Base-by-base conservation (phyloP, 345 rosid genomes). In the Durio zibethinus region DNA sequence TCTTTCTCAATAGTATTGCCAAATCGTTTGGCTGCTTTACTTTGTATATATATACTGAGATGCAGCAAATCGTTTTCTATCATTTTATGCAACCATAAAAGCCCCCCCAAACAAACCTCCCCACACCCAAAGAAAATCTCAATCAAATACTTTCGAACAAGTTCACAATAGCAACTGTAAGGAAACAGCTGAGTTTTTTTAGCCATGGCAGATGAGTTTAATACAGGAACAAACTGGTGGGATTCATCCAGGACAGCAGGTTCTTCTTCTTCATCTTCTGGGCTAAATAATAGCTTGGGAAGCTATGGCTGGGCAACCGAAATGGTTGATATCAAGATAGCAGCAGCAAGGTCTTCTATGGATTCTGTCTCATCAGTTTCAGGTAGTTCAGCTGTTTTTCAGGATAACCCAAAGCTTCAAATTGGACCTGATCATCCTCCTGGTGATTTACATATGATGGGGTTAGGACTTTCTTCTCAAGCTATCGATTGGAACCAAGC, bases 401-500 rank as follows among this genome's bases (percentile, higher is more conserved):
- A 85, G 67, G 90, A 87, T 76, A 79, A 80, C 72, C 83, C 77
- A 74, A 84, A 85, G 75, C 86, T 84, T 69, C 90, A 88, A 35
- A 25, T 81, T 61, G 81, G 59, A 72, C 80, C 77, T 43, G 62
- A 59, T 27, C 59, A 80, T 70, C 76, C 80, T 2, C 81, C 84
- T 54, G 77, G 80, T 36, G 90, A 85, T 38, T 85, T 89, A 62
- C 93, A 93, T 27, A 87, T 93, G 93, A 96, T 96, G 93, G 92
- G 91, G 42, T 77, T 96, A 81, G 97, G 94, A 54, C 93, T 96
- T 63, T 89, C 99, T 72, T 90, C 97, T 2, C 99, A 85, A 47
- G 82, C 90, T 87, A 80, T 91, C 81, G 97, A 93, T 40, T 93
- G 99, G 98, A 91, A 90, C 75, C 97, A 89, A 76, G 75, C 92